Percentiles rank a stretch among this genome's conserved stretches.
Conservation (phyloP, 2,329 filamentous ascomycete genomes). For the Epichloe typhina region DNA sequence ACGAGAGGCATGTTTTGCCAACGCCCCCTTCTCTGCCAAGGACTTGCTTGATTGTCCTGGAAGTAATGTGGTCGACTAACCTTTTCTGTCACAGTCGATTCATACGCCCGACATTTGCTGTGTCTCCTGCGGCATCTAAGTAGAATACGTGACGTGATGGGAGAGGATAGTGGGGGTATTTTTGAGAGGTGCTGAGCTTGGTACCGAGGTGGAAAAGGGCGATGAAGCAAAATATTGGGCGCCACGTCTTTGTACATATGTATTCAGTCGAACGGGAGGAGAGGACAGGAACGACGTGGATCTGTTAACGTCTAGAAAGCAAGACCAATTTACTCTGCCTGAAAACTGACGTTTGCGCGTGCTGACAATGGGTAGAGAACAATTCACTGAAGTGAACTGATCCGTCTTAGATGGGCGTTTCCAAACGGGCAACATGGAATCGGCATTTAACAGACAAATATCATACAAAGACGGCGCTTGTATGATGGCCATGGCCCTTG, state of each 20-base stretch:
- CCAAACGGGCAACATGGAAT: too few species aligned
- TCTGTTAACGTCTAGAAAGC: too few species aligned
- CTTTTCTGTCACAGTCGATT: slow-evolving; percentile 38
- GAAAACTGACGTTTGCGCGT: too few species aligned
- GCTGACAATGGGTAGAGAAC: too few species aligned
- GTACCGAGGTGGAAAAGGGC: not conserved
- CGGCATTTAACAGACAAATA: too few species aligned
- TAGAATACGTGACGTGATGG: slow-evolving; percentile 20
- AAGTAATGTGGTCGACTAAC: not conserved
- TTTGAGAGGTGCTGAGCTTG: not conserved
- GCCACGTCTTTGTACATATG: not conserved
- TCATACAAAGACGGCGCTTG: too few species aligned
- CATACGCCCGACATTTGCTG: slow-evolving; percentile 66
- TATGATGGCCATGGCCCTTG: too few species aligned
- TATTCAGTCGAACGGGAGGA: not conserved
- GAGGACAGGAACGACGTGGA: not conserved
- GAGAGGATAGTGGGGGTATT: not conserved
- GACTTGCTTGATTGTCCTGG: not conserved
- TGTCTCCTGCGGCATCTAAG: slow-evolving; percentile 53
- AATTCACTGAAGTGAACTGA: too few species aligned
- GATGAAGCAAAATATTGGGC: not conserved
- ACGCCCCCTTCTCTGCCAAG: not conserved
- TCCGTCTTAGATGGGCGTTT: too few species aligned
- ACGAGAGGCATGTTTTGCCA: slow-evolving; percentile 54
- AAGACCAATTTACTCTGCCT: too few species aligned